These are phyloP conservation scores for Parachlorella kessleri DNA, from an alignment of 139 green algal genomes.

Conservation along the genomic window DNA sequence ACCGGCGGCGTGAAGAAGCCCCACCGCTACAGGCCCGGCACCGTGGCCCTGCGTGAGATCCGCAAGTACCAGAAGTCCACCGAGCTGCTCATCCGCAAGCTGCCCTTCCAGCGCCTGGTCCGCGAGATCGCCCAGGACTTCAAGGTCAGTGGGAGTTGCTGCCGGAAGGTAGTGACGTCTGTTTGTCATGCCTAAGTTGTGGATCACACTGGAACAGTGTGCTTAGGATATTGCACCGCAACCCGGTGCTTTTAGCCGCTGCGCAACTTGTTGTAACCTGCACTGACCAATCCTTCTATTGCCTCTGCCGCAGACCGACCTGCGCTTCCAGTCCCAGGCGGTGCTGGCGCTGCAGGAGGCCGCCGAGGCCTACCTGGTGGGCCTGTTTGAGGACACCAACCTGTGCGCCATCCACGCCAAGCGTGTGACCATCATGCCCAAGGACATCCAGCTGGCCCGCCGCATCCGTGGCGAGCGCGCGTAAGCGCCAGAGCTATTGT, in stretches of 20 bases:
- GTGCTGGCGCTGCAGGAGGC: conserved; percentile 95
- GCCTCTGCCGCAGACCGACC: no score
- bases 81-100: conserved; percentile 94
- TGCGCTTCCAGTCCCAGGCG: conserved; percentile 94
- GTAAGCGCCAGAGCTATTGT: no score
- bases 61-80: conserved; percentile 96
- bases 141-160: no score
- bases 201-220: no score
- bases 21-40: conserved; percentile 28
- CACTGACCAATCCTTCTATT: no score
- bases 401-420: conserved; percentile 76
- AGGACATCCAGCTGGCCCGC: conserved; percentile 96
- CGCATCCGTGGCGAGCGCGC: conserved; percentile 88
- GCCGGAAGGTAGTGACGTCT: no score
- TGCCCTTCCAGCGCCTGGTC: conserved; percentile 96
- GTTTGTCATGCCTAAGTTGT: no score
- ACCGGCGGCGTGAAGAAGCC: conserved; percentile 86
- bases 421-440: conserved; percentile 97
- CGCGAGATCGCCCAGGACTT: conserved; percentile 99
- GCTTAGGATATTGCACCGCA: no score
- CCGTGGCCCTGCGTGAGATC: conserved; percentile 88
- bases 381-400: conserved; percentile 91
- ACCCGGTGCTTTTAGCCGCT: no score
- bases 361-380: conserved; percentile 95
- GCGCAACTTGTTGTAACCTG: no score